Base-by-base conservation (phyloP, 169 alveolate genomes). In the Theileria equi region DNA sequence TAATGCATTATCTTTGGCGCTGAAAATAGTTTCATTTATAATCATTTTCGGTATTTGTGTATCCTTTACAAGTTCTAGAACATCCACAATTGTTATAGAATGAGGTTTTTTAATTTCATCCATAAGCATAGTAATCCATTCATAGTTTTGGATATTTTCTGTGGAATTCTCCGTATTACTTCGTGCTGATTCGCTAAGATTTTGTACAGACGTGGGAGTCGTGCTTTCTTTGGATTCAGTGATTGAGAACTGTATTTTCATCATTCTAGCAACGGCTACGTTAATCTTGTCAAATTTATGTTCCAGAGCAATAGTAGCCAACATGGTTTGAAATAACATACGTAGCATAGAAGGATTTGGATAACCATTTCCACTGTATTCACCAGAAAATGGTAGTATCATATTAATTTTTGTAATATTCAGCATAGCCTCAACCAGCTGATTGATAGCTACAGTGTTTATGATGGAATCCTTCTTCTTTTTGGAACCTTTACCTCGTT, bases 81-180 rank as follows among this genome's bases (percentile, higher is more conserved):
- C 81, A 50, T 85, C 91, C 32, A 82, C 84, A 17, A 85, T 50
- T 59, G 57, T 71, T 34, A 49, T 57, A 55, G 64, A 60, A 34
- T 77, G 66, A 16, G 76, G 59, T 45, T 85, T 85, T 49, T 85
- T 85, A 38, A 74, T 44, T 36, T 74, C 84, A 17, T 74, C 84
- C 43, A 61, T 5, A 63, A 74, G 49, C 47, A 52, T 54, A 13
- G 19, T 17, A 32, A 74, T 11, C 84, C 84, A 74, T 16, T 63
- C 84, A 34, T 73, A 68, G 16, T 29, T 53, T 8, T 43, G 53
- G 1, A 5, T 26, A n/a, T 32, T 52, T 17, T 8, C 19, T 25
- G 40, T 23, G 1, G 26, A 13, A 10, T 40, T 38, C 32, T 54
- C 65, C 3, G 3, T 32, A 45, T 45, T 45, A 45, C 43, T 53